phyloP scores from a whole-genome alignment of 164 flowering plant genomes.

The Liquidambar formosana region DNA sequence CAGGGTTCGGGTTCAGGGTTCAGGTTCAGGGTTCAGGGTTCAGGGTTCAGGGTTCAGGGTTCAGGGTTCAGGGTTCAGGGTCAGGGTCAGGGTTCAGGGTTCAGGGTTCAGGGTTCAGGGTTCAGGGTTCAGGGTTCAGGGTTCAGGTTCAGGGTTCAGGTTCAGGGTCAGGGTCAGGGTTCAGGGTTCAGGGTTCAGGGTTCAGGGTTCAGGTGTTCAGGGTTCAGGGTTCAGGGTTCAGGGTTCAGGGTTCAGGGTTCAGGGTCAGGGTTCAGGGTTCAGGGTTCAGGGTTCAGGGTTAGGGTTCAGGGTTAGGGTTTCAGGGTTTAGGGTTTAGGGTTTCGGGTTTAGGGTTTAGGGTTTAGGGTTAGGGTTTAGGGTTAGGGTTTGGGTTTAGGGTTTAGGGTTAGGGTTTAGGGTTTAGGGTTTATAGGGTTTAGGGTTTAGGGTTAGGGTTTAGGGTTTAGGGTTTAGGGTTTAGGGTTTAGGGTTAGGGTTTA shows the following conservation, averaged over 20 bases:
- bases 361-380: conserved; percentile 1
- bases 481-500: conserved; percentile 7
- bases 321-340: conserved; percentile 9
- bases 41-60: conserved; percentile 3
- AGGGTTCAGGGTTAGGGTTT: conserved; percentile 2
- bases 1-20: conserved; percentile 6
- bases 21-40: conserved; percentile 8
- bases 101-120: neutral
- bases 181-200: conserved; percentile 8
- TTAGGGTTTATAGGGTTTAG: conserved; percentile 8
- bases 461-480: conserved; percentile 6
- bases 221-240: conserved; percentile 6
- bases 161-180: conserved; percentile 9
- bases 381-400: conserved; percentile 6
- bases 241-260: conserved; percentile 1
- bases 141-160: neutral
- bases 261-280: conserved; percentile 8
- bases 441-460: conserved; percentile 10
- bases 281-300: conserved; percentile 11
- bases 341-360: conserved; percentile 2
- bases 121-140: neutral
- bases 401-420: conserved; percentile 4
- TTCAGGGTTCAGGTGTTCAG: conserved; percentile 7
- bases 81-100: conserved; percentile 5
- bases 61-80: conserved; percentile 7